Base-by-base conservation (phyloP, 179 eudicot species). In the Gypsophila paniculata region DNA sequence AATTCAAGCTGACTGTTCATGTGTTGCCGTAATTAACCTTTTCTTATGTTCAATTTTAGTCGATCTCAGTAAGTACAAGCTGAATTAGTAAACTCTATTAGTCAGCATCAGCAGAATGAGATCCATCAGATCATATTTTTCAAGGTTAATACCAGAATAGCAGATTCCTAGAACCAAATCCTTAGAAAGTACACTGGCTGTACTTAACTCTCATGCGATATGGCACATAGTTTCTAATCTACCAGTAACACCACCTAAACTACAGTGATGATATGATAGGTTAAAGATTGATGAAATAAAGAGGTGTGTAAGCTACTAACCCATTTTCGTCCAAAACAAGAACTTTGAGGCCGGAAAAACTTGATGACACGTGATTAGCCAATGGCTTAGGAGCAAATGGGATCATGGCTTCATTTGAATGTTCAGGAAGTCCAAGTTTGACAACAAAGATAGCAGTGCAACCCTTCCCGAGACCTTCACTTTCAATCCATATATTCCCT, bases 281-380 rank as follows among this genome's bases (percentile, higher is more conserved):
- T 68, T 26, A 68, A 29, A 7, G 25, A 23, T 2, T 26, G 22
- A 44, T 61, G 0, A 6, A 25, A 29, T 13, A 66, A 19, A 15
- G 42, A 19, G 25, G 39, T 62, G 5, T 44, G 49, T 38, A 14
- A 7, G 68, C 23, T 71, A 92, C 91, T 87, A 44, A 93, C 98
- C 96, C 87, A 36, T 89, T 90, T 49, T 89, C 91, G 64, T 91
- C 98, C 90, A 93, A 79, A 73, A 90, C 54, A 39, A 93, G 88
- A 74, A 85, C 96, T 84, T 89, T 90, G 69, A 93, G 86, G 51
- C 98, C 96, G 13, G 81, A 68, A 78, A 93, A 87, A 62, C 70
- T 85, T 61, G 85, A 78, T 21, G 77, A 86, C 29, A 75, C 72
- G 63, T 75, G 85, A 76, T 70, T 79, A 52, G 78, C 69, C 25